Evolutionary conservation across 2,329 filamentous ascomycete species (phyloP).

Genomic region (Cladophialophora carrionii): DNA sequence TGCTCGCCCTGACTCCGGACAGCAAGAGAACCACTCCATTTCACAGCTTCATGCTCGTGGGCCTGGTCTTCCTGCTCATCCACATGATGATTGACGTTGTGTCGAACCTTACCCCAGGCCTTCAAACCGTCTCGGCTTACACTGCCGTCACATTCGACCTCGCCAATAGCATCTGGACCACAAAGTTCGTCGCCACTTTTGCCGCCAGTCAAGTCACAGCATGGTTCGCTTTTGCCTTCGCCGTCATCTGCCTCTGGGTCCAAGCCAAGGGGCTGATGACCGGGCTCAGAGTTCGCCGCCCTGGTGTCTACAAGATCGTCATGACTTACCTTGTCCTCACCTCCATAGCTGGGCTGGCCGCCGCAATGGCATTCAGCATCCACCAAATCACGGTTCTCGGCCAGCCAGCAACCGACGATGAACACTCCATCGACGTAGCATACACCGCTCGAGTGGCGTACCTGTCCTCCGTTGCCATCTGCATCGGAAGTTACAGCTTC

Average conservation of each 20-base stretch:
- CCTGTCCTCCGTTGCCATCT: constrained; percentile 22
- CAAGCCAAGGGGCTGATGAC: constrained; percentile 32
- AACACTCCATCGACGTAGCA: neutral
- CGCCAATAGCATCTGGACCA: constrained; percentile 27
- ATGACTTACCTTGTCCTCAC: constrained; percentile 23
- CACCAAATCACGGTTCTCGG: constrained; percentile 19
- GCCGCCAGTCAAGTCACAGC: constrained; percentile 18
- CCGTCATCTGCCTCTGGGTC: constrained; percentile 31
- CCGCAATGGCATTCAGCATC: constrained; percentile 25
- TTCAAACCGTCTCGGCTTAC: constrained; percentile 27
- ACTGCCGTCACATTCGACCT: constrained; percentile 26
- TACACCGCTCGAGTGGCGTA: constrained; percentile 20
- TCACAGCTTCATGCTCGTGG: constrained; percentile 29
- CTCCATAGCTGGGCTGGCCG: constrained; percentile 18
- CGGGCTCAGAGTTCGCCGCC: constrained; percentile 20
- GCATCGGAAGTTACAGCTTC: constrained; percentile 30
- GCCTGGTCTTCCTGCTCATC: constrained; percentile 26
- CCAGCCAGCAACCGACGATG: neutral
- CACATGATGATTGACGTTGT: constrained; percentile 31
- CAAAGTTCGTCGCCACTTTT: constrained; percentile 21
- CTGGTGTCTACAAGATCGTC: constrained; percentile 22
- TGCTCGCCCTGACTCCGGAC: constrained; percentile 30
- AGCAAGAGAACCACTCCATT: constrained; percentile 32
- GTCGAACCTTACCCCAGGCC: constrained; percentile 24
- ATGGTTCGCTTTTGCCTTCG: constrained; percentile 28